phyloP scores from a whole-genome alignment of 257 asterid species.

The Penstemon davidsonii region DNA sequence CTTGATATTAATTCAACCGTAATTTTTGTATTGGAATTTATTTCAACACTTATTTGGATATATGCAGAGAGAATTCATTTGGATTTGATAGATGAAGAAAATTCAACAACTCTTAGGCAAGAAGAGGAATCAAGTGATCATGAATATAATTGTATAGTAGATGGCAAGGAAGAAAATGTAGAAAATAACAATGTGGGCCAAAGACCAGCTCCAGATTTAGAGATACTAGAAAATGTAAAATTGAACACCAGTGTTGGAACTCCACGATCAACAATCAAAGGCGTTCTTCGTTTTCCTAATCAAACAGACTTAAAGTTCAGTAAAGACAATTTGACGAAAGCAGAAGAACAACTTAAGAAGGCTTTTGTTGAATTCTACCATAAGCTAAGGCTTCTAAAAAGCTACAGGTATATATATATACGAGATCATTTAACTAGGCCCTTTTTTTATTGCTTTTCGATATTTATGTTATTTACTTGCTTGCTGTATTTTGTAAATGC shows the following conservation, averaged over 20 bases:
- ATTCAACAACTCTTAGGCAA: constrained; percentile 9
- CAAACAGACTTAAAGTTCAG: constrained; percentile 46
- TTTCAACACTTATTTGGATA: not conserved
- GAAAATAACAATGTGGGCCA: not conserved
- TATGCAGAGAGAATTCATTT: constrained; percentile 31
- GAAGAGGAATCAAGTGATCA: constrained; percentile 14
- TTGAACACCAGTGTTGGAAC: constrained; percentile 37
- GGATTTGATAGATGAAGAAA: constrained; percentile 43
- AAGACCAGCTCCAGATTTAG: constrained; percentile 34
- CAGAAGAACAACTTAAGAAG: constrained; percentile 43
- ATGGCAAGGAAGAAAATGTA: constrained; percentile 19
- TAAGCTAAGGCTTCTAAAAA: constrained; percentile 51
- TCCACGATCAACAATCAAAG: constrained; percentile 48
- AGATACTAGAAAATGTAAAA: constrained; percentile 41
- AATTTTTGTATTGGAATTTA: too few species aligned
- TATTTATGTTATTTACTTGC: constrained; percentile 4
- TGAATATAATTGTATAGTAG: not conserved
- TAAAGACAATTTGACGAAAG: constrained; percentile 43
- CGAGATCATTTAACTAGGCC: too few species aligned
- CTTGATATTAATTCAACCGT: too few species aligned
- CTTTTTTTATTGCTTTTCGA: too few species aligned
- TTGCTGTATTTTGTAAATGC: constrained; percentile 15
- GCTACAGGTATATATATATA: constrained; percentile 37
- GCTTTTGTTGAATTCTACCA: constrained; percentile 53
- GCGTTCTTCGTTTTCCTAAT: constrained; percentile 34